phyloP scores from a whole-genome alignment of 495 filamentous ascomycete genomes.

The Penicillium chermesinum region DNA sequence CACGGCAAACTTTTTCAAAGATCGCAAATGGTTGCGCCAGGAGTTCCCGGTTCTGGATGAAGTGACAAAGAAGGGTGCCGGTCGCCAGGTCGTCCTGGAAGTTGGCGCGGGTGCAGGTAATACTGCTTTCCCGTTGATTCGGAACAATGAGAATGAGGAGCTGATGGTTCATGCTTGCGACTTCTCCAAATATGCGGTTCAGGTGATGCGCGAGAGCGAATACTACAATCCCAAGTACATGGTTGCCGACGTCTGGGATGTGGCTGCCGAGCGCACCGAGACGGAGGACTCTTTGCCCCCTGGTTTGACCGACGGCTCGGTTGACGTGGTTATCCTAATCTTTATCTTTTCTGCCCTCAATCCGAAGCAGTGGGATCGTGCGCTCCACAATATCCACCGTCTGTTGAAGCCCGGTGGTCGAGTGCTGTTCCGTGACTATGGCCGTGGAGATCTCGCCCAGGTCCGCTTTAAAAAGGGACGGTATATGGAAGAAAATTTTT shows the following conservation, averaged over 20 bases:
- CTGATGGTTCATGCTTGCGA: slow-evolving; percentile 87
- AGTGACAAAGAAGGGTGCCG: slow-evolving; percentile 58
- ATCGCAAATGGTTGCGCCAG: slow-evolving; percentile 92
- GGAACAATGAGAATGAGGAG: slow-evolving; percentile 70
- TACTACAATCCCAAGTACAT: slow-evolving; percentile 60
- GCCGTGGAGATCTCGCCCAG: slow-evolving; percentile 89
- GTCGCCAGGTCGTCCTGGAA: slow-evolving; percentile 66
- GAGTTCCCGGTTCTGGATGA: slow-evolving; percentile 82
- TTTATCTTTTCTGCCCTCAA: slow-evolving; percentile 94
- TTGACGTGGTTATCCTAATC: slow-evolving; percentile 88
- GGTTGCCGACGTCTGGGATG: slow-evolving; percentile 90
- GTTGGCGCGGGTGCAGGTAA: slow-evolving; percentile 95
- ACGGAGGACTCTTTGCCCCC: slow-evolving; percentile 55
- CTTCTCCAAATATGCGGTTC: slow-evolving; percentile 84
- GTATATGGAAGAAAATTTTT: slow-evolving; percentile 93
- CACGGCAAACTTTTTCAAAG: slow-evolving; percentile 94
- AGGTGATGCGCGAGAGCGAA: slow-evolving; percentile 74
- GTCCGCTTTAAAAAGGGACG: slow-evolving; percentile 92
- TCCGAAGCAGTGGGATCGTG: slow-evolving; percentile 76
- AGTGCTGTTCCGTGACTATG: slow-evolving; percentile 93
- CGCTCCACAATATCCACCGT: slow-evolving; percentile 73
- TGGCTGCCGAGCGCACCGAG: slow-evolving; percentile 49
- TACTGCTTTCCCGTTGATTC: slow-evolving; percentile 85
- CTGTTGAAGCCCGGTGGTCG: slow-evolving; percentile 84
- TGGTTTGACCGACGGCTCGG: slow-evolving; percentile 64